These are phyloP conservation scores for Phoenix roebelenii DNA, from an alignment of 176 grass and related monocot species.

Conservation along the genomic window DNA sequence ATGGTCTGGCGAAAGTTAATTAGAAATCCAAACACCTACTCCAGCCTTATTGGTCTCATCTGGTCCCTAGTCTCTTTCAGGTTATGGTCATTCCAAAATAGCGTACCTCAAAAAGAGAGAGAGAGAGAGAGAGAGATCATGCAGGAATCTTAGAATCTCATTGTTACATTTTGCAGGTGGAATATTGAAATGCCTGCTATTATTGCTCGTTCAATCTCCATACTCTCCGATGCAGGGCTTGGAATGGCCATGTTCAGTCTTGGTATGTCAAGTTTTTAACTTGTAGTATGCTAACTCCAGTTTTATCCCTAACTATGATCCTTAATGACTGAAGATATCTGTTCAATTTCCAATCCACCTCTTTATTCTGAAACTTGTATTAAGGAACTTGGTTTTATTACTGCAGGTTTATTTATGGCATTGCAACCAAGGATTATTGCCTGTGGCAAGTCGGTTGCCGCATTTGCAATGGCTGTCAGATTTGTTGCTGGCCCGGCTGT, in stretches of 20 bases:
- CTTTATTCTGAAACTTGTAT: too few species aligned
- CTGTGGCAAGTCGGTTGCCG: slow-evolving; percentile 37
- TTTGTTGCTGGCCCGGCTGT: slow-evolving; percentile 40
- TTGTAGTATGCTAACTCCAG: too few species aligned
- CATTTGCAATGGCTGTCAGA: slow-evolving; percentile 42
- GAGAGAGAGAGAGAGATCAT: too few species aligned
- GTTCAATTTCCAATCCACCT: too few species aligned
- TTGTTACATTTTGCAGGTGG: background rate
- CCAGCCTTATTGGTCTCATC: slow-evolving; percentile 4
- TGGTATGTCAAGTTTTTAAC: background rate
- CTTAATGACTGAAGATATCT: too few species aligned
- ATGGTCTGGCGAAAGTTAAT: slow-evolving; percentile 11
- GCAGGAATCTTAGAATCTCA: background rate
- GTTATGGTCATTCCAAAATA: background rate
- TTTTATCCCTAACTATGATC: too few species aligned
- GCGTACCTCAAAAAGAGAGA: too few species aligned
- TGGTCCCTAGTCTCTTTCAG: slow-evolving; percentile 12
- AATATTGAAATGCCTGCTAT: slow-evolving; percentile 3
- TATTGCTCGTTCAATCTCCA: slow-evolving; percentile 1
- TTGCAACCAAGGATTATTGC: slow-evolving; percentile 48
- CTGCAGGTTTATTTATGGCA: slow-evolving; percentile 47
- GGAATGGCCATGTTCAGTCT: slow-evolving; percentile 13
- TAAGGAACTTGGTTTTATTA: too few species aligned
- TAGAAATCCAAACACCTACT: slow-evolving; percentile 6
- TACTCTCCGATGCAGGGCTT: slow-evolving; percentile 6